Evolutionary conservation across 1,284 basidiomycete genomes (phyloP), one percentile per base, ranked within the genome.

Genomic region (Microbotryum intermedium): DNA sequence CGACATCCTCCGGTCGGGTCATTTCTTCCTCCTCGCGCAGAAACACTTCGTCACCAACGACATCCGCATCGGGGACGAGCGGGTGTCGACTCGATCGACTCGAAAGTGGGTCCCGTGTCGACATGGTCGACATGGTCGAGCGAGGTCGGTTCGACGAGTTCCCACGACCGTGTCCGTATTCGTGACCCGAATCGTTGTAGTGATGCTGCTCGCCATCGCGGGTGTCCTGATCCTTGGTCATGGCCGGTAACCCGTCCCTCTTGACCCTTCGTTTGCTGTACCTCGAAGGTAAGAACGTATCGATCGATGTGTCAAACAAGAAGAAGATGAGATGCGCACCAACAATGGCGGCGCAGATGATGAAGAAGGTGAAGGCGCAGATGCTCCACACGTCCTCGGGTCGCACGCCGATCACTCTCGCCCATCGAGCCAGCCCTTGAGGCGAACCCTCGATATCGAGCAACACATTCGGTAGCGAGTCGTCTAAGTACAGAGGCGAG

Each of bases 361-460:
- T 79, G 49, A 94, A 79, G 78, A 94, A 97, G 57, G 97, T 77
- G 44, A 84, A 78, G 11, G 93, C 76, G 72, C 88, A 92, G 25
- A 86, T 85, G 25, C 84, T 83, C 70, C 93, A 98, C 20, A 97
- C 79, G 72, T 94, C 88, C 70, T 85, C 79, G 3, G 87, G 84
- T 6, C 84, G 81, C 1, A 97, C 72, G 23, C 93, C 94, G 34
- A 94, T 77, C 20, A 87, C 80, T 62, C 83, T 83, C 0, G 89
- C 87, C 70, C 88, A 89, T 0, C 85, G 84, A n/a, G 81, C 78
- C 46, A 94, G 84, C 3, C 55, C 39, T 0, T 68, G 62, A 6
- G 54, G 26, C 11, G 70, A 66, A 5, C 62, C 60, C 25, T 72
- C 65, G 61, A 78, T 72, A 23, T 80, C 81, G 76, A 90, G 86